Evolutionary conservation across 306 rosid species (phyloP).

Genomic region (Acacia confusa): DNA sequence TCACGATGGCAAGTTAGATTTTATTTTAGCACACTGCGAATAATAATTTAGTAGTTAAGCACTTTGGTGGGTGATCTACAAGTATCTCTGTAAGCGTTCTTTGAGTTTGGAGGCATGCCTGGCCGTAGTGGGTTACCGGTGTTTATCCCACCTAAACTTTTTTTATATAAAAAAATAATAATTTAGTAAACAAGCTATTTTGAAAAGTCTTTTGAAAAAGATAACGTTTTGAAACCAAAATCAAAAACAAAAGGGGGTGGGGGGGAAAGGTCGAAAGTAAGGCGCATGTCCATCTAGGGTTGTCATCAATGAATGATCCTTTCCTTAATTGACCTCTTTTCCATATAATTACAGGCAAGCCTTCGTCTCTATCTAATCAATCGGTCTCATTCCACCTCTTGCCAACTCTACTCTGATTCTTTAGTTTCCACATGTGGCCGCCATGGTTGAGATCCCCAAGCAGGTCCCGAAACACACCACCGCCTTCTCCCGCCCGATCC

Average conservation of each 20-base stretch:
- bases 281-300: slow-evolving; percentile 38
- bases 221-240: neutral
- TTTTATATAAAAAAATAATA: too few species aligned
- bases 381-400: neutral
- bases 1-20: neutral
- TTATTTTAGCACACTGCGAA: neutral
- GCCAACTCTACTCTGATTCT: neutral
- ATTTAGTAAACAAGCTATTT: neutral
- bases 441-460: slow-evolving; percentile 70
- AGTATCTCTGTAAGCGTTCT: too few species aligned
- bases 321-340: slow-evolving; percentile 23
- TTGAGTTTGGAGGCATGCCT: too few species aligned
- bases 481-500: slow-evolving; percentile 18
- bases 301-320: slow-evolving; percentile 3
- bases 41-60: too few species aligned
- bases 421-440: slow-evolving; percentile 57
- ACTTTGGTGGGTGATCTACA: too few species aligned
- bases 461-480: slow-evolving; percentile 38
- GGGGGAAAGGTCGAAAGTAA: neutral
- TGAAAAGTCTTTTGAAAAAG: too few species aligned
- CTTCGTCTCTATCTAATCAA: neutral
- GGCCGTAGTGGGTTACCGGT: too few species aligned
- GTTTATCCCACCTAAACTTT: too few species aligned
- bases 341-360: slow-evolving; percentile 18
- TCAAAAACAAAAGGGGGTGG: neutral